Evolutionary conservation across 1,284 basidiomycete species (phyloP), one percentile per base, ranked within the genome.

Genomic region (Cryptococcus maquisensis): DNA sequence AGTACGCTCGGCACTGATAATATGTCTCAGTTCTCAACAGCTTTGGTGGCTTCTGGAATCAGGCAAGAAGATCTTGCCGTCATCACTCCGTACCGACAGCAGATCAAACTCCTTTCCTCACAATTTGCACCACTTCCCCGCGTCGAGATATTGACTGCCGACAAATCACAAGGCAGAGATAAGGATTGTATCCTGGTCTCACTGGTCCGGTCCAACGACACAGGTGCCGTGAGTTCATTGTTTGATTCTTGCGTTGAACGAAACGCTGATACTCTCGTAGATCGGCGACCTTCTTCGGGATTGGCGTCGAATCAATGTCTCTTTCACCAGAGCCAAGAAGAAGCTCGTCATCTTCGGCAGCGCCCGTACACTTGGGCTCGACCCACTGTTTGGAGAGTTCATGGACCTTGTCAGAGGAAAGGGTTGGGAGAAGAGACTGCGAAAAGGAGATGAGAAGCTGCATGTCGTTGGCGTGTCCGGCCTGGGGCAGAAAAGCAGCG

Each of bases 141-240:
- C 2, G 79, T 99, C 24, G 96, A 98, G 72, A 84, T 96, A 50
- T 78, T 98, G 54, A 98, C 95, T 0, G 95, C 94, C 3, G 96
- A 98, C 77, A 87, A 86, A 52, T 91, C 88, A 72, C 95, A 98
- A 75, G 96, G 96, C 0, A 80, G 96, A 44, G 96, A 99, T 77
- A 98, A 98, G 74, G 90, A 93, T 47, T 92, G 89, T 66, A 86
- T 98, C 57, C 80, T 99, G 61, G 87, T 98, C 53, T 94, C 90
- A 9, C 85, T 98, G 77, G 93, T 97, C 5, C 81, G 92, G 48
- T 90, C 88, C 1, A 96, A 97, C 66, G 83, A 85, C 47, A 74
- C 77, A 0, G 85, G 85, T 6, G 79, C 83, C 72, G 90, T 90
- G 64, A 67, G 85, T 69, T 13, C 16, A n/a, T 35, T 3, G 12